Base-by-base conservation (phyloP, 371 early-diverging fungal species). In the Mortierella sp. region DNA sequence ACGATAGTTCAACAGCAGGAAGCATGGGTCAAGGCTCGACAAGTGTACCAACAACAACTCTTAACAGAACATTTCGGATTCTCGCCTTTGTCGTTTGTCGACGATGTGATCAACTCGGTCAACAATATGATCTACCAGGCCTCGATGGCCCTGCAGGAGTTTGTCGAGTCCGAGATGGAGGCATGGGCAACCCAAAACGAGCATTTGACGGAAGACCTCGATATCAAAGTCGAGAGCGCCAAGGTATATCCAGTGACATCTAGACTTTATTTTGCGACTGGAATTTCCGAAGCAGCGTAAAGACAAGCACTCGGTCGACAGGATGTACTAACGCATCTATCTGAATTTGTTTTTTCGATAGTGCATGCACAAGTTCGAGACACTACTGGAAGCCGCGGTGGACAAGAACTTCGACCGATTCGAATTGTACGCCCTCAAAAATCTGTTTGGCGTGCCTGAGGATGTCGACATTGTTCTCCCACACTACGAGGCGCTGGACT, bases 341-440 rank as follows among this genome's bases (percentile, higher is more conserved):
- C 53, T 39, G 37, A n/a, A 19, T 53, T 26, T 55, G 14, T 19
- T 19, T 79, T 2, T 44, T 34, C n/a, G 74, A 68, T 58, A 91
- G 91, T 89, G 90, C 9, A 90, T 91, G 73, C 86, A 90, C 71
- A 86, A 88, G 68, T 80, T 92, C 1, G 93, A 92, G 78, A 95
- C 95, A 31, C 80, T 94, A 39, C 84, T 95, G 14, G 94, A 94
- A 73, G 82, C 90, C n/a, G 86, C 90, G 8, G 90, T 94, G 55
- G 95, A 94, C 76, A 91, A 90, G 72, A 88, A 90, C 71, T 94
- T 94, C 87, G 95, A 94, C 79, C 88, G 90, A 40, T 93, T 93
- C 71, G 94, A 95, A 76, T 76, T 94, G n/a, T 94, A 91, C 66
- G 89, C 88, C 1, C 85, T 92, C 66, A 89, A 91, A 64, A 93